Evolutionary conservation across 192 early-diverging fungal species (phyloP).

Genomic region (Coemansia sp.): DNA sequence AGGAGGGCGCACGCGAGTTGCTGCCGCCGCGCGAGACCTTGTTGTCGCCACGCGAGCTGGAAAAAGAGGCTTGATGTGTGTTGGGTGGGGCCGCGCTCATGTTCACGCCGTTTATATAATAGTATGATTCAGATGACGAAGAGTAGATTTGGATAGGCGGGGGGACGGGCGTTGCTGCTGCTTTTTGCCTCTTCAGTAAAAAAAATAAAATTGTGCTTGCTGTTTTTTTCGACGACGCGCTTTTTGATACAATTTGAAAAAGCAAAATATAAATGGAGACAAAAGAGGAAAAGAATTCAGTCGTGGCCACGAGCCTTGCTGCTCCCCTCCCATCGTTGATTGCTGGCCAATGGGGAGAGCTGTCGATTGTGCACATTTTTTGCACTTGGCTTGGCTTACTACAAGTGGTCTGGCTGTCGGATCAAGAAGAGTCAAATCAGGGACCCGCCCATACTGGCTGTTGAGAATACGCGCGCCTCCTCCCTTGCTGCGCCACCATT

Average conservation of each 20-base stretch:
- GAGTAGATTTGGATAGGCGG: background rate
- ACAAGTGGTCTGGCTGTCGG: background rate
- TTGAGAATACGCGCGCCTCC: background rate
- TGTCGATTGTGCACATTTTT: background rate
- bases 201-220: conserved; percentile 11
- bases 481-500: background rate
- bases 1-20: conserved; percentile 18
- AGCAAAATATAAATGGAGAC: conserved; percentile 19
- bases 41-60: conserved; percentile 38
- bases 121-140: conserved; percentile 26
- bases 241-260: conserved; percentile 41
- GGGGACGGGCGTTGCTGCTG: conserved; percentile 8
- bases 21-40: conserved; percentile 27
- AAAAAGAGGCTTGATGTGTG: conserved; percentile 38
- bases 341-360: background rate
- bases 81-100: conserved; percentile 53
- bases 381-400: background rate
- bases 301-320: background rate
- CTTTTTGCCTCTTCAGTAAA: background rate
- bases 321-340: background rate
- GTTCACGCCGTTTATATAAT: conserved; percentile 39
- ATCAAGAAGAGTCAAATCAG: background rate
- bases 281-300: background rate
- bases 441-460: background rate
- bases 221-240: conserved; percentile 32